Base-by-base conservation (phyloP, 129 eudicot genomes). In the Calendula officinalis region DNA sequence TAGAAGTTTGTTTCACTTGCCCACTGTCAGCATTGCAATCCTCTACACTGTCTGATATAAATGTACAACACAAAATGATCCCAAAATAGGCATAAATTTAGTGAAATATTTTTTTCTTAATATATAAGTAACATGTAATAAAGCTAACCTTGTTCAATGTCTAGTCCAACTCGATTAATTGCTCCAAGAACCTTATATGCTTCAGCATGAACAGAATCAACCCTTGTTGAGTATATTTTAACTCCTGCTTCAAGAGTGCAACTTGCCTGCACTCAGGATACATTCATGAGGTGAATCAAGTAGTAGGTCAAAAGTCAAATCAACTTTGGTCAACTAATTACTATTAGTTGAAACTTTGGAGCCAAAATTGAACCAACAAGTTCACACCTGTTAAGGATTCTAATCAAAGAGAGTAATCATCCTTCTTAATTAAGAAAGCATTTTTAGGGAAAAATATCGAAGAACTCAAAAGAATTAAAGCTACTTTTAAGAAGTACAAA, bases 241-340 rank as follows among this genome's bases (percentile, higher is more conserved):
- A 91, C 98, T 62, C 98, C 98, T 68, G 98, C 98, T 65, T 91
- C 98, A 73, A 91, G 86, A 12, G 98, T 87, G 63, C 97, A 90
- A 75, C 97, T 90, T 67, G 97, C 95, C 95, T 90, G 60, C 75
- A 66, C 22, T 48, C 43, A 52, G 48, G 38, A 50, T 69, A 44
- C 9, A n/a, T 67, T 49, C 53, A 68, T 22, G n/a, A 42, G 33
- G 9, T 13, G 27, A 45, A 44, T 62, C 54, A 27, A 62, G 34
- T 0, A 42, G 15, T 27, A 61, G 52, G 53, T 61, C 43, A 17
- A 43, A 50, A 42, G 57, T 48, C 58, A 37, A 48, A 64, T 16
- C 45, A 13, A 6, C 6, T 56, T 36, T 9, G 9, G 45, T 32
- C 5, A 35, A 48, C 58, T 48, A 64, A 4, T 64, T 48, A 5